Conservation (phyloP, 1,284 basidiomycete species). For the Cutaneotrichosporon curvatum region DNA sequence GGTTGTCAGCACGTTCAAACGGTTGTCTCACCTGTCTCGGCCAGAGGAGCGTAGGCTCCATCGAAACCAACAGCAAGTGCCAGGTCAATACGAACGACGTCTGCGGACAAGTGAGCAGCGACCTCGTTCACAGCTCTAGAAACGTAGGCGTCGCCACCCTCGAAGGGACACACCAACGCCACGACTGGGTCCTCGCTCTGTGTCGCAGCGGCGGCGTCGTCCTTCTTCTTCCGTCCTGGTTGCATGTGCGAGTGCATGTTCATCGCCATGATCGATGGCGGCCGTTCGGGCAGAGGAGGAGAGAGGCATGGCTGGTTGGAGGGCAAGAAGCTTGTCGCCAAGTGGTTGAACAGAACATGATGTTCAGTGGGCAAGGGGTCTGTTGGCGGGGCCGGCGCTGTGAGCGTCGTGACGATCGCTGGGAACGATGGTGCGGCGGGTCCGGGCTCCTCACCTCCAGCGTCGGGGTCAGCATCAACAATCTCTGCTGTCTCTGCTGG, state of each 20-base stretch:
- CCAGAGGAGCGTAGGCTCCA: constrained; percentile 47
- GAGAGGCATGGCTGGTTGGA: constrained; percentile 11
- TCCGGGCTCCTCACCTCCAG: neutral
- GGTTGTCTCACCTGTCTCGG: constrained; percentile 66
- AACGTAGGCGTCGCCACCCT: constrained; percentile 70
- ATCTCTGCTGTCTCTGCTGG: neutral
- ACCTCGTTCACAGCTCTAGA: constrained; percentile 68
- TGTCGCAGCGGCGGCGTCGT: too few relatives aligned
- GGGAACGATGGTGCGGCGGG: constrained; percentile 6
- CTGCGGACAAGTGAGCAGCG: constrained; percentile 62
- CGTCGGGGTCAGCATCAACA: neutral
- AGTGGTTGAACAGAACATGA: constrained; percentile 17
- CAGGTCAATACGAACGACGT: constrained; percentile 68
- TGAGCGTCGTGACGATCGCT: constrained; percentile 14
- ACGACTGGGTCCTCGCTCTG: constrained; percentile 55
- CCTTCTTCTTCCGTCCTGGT: too few relatives aligned
- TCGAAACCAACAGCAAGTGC: constrained; percentile 61
- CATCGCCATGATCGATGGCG: neutral
- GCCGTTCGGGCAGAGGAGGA: neutral
- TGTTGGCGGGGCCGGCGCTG: constrained; percentile 3
- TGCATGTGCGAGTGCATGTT: neutral
- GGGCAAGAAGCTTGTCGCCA: constrained; percentile 16
- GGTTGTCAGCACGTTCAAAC: constrained; percentile 37
- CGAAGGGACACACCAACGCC: constrained; percentile 74
- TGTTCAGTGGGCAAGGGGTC: constrained; percentile 9